Conservation (phyloP, 805 yeast species). For the Candida chilensis region DNA sequence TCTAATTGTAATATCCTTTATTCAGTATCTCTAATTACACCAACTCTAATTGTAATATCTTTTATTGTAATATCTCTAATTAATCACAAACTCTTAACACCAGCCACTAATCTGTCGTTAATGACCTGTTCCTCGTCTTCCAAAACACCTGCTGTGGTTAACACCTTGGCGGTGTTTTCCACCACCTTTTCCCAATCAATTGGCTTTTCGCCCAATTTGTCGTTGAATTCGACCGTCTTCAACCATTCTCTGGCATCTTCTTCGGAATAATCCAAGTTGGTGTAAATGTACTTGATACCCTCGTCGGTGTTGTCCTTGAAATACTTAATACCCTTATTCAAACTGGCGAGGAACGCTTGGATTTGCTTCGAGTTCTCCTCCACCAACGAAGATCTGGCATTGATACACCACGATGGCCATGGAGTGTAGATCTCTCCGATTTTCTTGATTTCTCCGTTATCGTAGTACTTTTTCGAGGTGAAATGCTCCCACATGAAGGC, state of each 20-base stretch:
- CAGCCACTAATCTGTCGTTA: conserved; percentile 14
- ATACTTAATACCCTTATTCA: conserved; percentile 61
- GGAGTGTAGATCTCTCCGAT: conserved; percentile 91
- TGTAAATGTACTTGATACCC: conserved; percentile 54
- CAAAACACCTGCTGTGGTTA: conserved; percentile 58
- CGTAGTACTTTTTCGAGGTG: conserved; percentile 82
- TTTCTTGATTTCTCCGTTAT: conserved; percentile 65
- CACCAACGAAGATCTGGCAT: conserved; percentile 33
- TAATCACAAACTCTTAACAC: too few relatives aligned
- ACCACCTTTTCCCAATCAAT: conserved; percentile 43
- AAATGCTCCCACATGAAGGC: conserved; percentile 96
- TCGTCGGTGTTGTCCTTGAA: conserved; percentile 54
- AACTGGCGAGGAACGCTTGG: conserved; percentile 36
- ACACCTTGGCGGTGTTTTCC: conserved; percentile 43
- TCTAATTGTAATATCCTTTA: too few relatives aligned
- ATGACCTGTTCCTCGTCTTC: conserved; percentile 16
- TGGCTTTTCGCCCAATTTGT: conserved; percentile 21
- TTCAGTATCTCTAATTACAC: too few relatives aligned
- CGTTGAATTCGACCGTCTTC: conserved; percentile 61
- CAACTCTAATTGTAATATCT: too few relatives aligned
- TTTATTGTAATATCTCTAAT: too few relatives aligned
- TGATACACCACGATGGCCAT: conserved; percentile 93
- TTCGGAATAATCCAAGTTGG: conserved; percentile 63
- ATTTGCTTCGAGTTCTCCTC: conserved; percentile 12
- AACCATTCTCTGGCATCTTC: conserved; percentile 81